These are phyloP conservation scores for Fusarium globosum DNA, from an alignment of 2,329 filamentous ascomycete species.

Conservation along the genomic window DNA sequence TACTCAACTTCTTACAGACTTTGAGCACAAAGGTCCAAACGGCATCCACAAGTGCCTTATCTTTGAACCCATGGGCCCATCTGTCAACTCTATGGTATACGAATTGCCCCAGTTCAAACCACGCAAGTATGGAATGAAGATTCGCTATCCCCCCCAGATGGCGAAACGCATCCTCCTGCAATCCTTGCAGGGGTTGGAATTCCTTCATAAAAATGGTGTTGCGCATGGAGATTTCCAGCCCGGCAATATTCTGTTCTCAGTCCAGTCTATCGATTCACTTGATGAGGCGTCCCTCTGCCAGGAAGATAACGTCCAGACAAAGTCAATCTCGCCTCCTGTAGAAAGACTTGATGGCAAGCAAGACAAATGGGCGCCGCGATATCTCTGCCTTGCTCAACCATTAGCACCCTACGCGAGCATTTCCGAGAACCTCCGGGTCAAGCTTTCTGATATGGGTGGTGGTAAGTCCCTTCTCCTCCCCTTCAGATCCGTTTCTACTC, in stretches of 20 bases:
- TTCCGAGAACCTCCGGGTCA: not conserved
- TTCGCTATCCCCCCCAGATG: constrained; percentile 12
- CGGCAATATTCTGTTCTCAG: constrained; percentile 10
- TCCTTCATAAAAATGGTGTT: constrained; percentile 4
- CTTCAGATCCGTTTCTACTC: not conserved
- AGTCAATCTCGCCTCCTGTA: constrained; percentile 3
- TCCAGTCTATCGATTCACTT: not conserved
- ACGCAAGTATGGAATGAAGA: not conserved
- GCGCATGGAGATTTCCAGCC: constrained; percentile 23
- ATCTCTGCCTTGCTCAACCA: constrained; percentile 9
- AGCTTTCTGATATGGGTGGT: constrained; percentile 22
- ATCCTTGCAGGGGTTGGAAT: not conserved
- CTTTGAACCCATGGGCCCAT: constrained; percentile 50
- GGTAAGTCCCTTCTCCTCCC: not conserved
- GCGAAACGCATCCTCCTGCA: constrained; percentile 27
- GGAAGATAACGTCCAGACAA: not conserved
- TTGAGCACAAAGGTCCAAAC: constrained; percentile 48
- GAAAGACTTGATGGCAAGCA: constrained; percentile 15
- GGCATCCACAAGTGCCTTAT: constrained; percentile 48
- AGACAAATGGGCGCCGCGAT: constrained; percentile 18
- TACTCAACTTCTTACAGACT: constrained; percentile 45
- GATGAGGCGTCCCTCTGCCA: not conserved
- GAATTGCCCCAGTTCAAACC: constrained; percentile 20
- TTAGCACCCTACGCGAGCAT: not conserved
- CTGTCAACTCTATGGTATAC: not conserved